Base-by-base conservation (phyloP, 2,329 filamentous ascomycete genomes). In the Juglanconis juglandina region DNA sequence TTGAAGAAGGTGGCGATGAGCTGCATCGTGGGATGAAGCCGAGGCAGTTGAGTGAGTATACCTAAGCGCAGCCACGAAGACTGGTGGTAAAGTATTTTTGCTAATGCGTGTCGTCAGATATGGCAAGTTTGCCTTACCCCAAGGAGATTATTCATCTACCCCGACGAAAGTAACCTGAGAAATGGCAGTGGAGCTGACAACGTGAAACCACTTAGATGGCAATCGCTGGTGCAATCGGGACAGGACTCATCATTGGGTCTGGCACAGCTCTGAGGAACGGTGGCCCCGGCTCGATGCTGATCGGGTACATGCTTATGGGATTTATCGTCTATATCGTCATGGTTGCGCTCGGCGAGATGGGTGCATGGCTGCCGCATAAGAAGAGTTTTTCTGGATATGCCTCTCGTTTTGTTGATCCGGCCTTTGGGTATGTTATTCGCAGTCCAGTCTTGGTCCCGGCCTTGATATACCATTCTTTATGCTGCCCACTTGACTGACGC, bases 321-420 rank as follows among this genome's bases (percentile, higher is more conserved):
- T 62, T 68, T 60, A 84, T 88, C 59, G 67, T 72, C 61, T 89
- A 85, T 71, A 72, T 87, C 32, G 85, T 89, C 62, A 87, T 88
- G 85, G 82, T 82, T 56, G 84, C 83, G 48, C 79, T 89, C n/a
- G 86, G 85, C 53, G 87, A 89, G 68, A 89, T 89, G 85, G 86
- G 85, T 32, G 80, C 86, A 46, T 88, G 83, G 82, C 72, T 89
- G 37, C 87, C 87, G 14, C 73, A 85, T 60, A 78, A 82, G 58
- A 83, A 83, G 68, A 84, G 84, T 62, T 89, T 89, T 69, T 83
- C 85, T 49, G 84, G 85, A 52, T 89, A 88, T 65, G 86, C 86
- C 30, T 78, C 81, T 48, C 80, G 87, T 55, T 89, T 87, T 73
- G 81, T 81, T 65, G 86, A 89, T 68, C 69, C 70, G 30, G 68